phyloP scores from a whole-genome alignment of 768 basidiomycete species.

The Rhodocollybia butyracea region DNA sequence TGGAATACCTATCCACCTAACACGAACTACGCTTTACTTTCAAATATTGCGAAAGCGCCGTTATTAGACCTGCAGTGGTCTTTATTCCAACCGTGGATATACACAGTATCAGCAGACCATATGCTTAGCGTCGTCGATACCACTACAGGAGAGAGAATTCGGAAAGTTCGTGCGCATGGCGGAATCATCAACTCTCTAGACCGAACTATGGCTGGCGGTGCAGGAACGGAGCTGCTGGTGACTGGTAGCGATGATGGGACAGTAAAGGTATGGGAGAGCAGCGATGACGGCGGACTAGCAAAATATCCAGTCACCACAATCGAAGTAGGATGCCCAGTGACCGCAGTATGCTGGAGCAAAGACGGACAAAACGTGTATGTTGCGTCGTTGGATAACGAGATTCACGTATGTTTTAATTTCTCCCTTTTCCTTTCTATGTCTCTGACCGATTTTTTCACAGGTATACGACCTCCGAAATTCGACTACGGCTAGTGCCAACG shows the following conservation, averaged over 20 bases:
- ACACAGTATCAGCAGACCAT: constrained; percentile 90
- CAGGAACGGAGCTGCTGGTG: constrained; percentile 80
- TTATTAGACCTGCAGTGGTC: constrained; percentile 94
- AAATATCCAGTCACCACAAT: constrained; percentile 80
- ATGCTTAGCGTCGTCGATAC: constrained; percentile 74
- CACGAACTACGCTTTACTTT: constrained; percentile 86
- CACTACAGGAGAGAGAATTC: constrained; percentile 76
- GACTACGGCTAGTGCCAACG: constrained; percentile 74
- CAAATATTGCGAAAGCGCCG: constrained; percentile 83
- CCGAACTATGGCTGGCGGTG: constrained; percentile 78
- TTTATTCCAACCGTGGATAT: constrained; percentile 65
- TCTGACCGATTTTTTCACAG: constrained; percentile 32
- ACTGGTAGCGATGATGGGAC: constrained; percentile 92
- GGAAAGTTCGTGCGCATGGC: constrained; percentile 78
- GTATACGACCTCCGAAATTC: constrained; percentile 89
- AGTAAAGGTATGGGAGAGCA: constrained; percentile 89
- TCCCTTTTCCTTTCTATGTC: constrained; percentile 8
- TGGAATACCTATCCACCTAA: constrained; percentile 94
- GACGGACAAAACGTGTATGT: constrained; percentile 89
- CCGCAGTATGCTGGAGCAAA: constrained; percentile 86
- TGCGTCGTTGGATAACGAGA: constrained; percentile 94
- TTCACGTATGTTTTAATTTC: constrained; percentile 65
- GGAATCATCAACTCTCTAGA: constrained; percentile 91
- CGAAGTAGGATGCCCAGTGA: constrained; percentile 87
- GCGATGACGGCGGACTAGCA: constrained; percentile 51